Evolutionary conservation across 331 rosid species (phyloP).

Genomic region (Pyracantha coccinea): DNA sequence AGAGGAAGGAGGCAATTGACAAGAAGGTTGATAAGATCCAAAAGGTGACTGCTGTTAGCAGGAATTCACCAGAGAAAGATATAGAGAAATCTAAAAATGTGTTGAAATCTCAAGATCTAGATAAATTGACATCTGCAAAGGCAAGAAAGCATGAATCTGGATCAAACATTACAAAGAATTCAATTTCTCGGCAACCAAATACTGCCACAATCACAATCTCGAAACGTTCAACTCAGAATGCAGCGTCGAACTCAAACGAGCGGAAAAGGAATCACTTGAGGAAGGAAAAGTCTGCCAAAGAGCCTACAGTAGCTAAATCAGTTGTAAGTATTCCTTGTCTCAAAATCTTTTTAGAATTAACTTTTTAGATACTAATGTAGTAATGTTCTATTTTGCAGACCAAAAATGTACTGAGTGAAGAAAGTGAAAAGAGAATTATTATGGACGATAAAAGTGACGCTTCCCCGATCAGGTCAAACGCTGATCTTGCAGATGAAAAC

Average conservation of each 20-base stretch:
- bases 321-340: constrained; percentile 33
- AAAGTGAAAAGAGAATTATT: constrained; percentile 24
- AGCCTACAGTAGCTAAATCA: constrained; percentile 30
- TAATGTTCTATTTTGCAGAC: constrained; percentile 32
- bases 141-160: constrained; percentile 39
- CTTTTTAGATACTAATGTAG: constrained; percentile 14
- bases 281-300: constrained; percentile 30
- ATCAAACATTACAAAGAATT: constrained; percentile 29
- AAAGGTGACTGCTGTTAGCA: constrained; percentile 25
- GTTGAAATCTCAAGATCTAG: constrained; percentile 47
- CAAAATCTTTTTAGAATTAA: neutral
- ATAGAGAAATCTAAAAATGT: constrained; percentile 24
- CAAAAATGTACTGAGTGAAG: constrained; percentile 31
- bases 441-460: constrained; percentile 26
- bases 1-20: constrained; percentile 34
- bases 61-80: constrained; percentile 40
- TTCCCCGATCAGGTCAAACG: constrained; percentile 3
- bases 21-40: constrained; percentile 26
- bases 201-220: constrained; percentile 19
- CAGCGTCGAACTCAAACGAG: constrained; percentile 15
- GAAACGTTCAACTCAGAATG: constrained; percentile 21
- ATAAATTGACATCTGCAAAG: constrained; percentile 30
- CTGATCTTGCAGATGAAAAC: constrained; percentile 23
- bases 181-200: constrained; percentile 20
- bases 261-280: constrained; percentile 29